Evolutionary conservation across 371 early-diverging fungal species (phyloP).

Genomic region (Mortierella sp.): DNA sequence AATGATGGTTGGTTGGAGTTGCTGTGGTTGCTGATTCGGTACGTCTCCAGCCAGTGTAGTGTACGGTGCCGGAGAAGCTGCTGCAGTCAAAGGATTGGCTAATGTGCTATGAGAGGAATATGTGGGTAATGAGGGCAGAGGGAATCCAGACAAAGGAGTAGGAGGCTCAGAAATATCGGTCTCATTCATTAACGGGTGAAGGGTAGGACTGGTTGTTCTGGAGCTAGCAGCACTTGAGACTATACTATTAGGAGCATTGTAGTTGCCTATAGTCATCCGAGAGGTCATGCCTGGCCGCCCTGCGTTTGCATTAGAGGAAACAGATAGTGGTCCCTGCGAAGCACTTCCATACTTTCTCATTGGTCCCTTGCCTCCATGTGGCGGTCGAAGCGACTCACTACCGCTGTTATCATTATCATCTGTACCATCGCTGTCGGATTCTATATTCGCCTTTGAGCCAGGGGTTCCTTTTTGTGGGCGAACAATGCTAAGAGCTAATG

Average conservation of each 20-base stretch:
- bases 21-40: conserved; percentile 2
- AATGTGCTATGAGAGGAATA: not conserved
- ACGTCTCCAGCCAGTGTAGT: not conserved
- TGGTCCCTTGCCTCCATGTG: conserved; percentile 48
- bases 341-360: conserved; percentile 50
- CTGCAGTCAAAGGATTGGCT: not conserved
- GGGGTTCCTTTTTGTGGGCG: conserved; percentile 47
- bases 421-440: conserved; percentile 44
- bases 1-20: conserved; percentile 45
- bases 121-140: conserved; percentile 3
- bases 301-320: not conserved
- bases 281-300: conserved; percentile 4
- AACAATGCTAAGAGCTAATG: conserved; percentile 36
- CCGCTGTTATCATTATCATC: conserved; percentile 36
- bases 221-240: conserved; percentile 45
- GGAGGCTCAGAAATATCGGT: conserved; percentile 33
- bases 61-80: not conserved
- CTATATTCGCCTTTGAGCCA: conserved; percentile 10
- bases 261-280: not conserved
- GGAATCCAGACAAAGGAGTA: conserved; percentile 21
- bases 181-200: conserved; percentile 50
- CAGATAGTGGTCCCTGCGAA: conserved; percentile 19
- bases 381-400: conserved; percentile 22
- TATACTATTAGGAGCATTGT: conserved; percentile 22
- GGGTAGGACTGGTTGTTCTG: conserved; percentile 29